Evolutionary conservation across 2,329 filamentous ascomycete genomes (phyloP), one percentile per base, ranked within the genome.

Genomic region (Fusarium siculi): DNA sequence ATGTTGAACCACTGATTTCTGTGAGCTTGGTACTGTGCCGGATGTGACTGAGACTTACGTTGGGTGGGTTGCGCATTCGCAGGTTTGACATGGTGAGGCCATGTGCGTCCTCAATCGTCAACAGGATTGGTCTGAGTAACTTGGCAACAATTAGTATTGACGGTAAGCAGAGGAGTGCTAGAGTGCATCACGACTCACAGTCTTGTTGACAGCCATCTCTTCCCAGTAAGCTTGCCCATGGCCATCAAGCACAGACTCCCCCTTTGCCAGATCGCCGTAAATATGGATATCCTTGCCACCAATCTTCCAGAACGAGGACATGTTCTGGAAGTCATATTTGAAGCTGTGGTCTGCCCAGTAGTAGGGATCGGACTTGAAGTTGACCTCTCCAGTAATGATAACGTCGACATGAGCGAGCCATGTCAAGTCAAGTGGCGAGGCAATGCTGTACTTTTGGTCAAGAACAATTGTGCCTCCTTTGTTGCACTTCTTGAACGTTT

Each of bases 271-370:
- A 21, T 88, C 89, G 1, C 91, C 92, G 68, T 92, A 93, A 50
- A 93, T 86, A 65, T 92, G 91, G 16, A 93, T 77, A 46, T 81
- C 80, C 39, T 78, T 67, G 30, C 80, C 80, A 14, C 80, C 80
- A 57, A 80, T 74, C 44, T 72, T 75, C 80, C 80, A 81, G 64
- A 80, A 79, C 9, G 76, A 72, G 2, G 88, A 80, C 89, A 88
- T 87, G 70, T 92, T 92, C 75, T 93, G 92, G 81, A 89, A 93
- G 10, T 82, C 83, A 32, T 91, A 90, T 62, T 87, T 86, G 84
- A 93, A 93, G 46, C 86, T 85, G 75, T 92, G 86, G 14, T 84
- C 85, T 70, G 91, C 86, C 92, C 92, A 93, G 80, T 93, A 93
- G 72, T 89, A 86, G 4, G 90, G 91, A 77, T 93, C 89, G 56